Conservation (phyloP, 1,284 basidiomycete species). For the Rhodotorula sp. region DNA sequence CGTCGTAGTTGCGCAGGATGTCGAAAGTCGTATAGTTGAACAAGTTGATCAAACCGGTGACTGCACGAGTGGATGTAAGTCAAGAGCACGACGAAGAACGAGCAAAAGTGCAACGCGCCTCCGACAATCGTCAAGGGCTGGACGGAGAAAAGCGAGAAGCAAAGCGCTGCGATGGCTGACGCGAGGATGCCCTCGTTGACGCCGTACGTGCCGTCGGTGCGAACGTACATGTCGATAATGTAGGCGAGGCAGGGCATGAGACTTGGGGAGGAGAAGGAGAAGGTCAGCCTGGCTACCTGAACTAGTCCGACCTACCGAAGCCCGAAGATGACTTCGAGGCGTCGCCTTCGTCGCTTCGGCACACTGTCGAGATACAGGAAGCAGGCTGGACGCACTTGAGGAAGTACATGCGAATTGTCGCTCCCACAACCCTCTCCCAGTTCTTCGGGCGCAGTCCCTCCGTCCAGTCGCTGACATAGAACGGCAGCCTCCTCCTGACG, state of each 20-base stretch:
- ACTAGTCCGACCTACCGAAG: too few relatives aligned
- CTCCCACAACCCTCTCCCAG: constrained; percentile 60
- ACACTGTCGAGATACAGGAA: background rate
- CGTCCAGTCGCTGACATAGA: constrained; percentile 81
- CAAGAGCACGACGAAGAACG: background rate
- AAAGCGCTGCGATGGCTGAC: constrained; percentile 70
- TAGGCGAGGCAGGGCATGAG: constrained; percentile 77
- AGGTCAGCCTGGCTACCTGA: background rate
- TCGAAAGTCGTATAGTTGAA: constrained; percentile 87
- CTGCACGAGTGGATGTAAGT: constrained; percentile 44
- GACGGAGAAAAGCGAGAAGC: constrained; percentile 85
- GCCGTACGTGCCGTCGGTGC: constrained; percentile 81
- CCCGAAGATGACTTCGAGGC: too few relatives aligned
- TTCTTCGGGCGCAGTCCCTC: constrained; percentile 62
- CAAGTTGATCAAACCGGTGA: constrained; percentile 70
- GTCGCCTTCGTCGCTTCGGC: background rate
- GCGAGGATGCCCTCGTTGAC: constrained; percentile 72
- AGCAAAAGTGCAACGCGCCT: background rate
- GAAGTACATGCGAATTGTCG: constrained; percentile 72
- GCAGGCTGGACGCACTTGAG: constrained; percentile 58
- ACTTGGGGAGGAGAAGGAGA: constrained; percentile 24
- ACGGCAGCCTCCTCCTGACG: constrained; percentile 67
- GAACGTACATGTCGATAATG: constrained; percentile 84
- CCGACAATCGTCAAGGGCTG: constrained; percentile 92
- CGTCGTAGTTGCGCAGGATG: constrained; percentile 62